These are phyloP conservation scores for Paramecium octaurelia DNA, from an alignment of 73 alveolate species.

Conservation along the genomic window DNA sequence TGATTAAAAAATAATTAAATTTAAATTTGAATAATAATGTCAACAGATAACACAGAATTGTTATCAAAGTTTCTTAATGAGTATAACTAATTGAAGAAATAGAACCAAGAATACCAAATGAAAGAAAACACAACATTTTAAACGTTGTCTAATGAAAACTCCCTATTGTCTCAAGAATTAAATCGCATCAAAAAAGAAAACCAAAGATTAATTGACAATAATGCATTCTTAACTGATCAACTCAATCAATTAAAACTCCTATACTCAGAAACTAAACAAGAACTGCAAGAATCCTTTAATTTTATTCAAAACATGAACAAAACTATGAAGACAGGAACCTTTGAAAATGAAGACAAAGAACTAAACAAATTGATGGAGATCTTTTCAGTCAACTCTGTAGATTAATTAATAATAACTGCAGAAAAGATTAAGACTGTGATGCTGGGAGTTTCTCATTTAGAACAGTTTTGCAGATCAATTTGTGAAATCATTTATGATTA, in stretches of 20 bases:
- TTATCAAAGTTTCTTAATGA: conserved; percentile 19
- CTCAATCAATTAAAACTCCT: background rate
- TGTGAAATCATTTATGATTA: conserved; percentile 50
- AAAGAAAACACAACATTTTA: background rate
- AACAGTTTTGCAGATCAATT: conserved; percentile 24
- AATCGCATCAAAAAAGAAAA: conserved; percentile 29
- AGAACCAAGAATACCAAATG: background rate
- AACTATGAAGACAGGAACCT: conserved; percentile 14
- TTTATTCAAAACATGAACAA: background rate
- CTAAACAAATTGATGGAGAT: conserved; percentile 21
- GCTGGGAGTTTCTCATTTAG: conserved; percentile 55
- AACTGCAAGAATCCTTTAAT: conserved; percentile 29
- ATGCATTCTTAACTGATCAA: background rate
- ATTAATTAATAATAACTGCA: conserved; percentile 37
- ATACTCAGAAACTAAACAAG: conserved; percentile 23
- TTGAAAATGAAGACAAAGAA: conserved; percentile 24
- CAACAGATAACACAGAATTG: conserved; percentile 38
- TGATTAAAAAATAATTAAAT: background rate
- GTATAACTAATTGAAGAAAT: background rate
- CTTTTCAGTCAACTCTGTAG: conserved; percentile 46
- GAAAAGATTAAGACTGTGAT: conserved; percentile 47
- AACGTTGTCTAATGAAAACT: background rate
- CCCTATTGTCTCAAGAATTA: background rate
- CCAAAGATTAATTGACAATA: background rate
- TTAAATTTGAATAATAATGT: conserved; percentile 6